Base-by-base conservation (phyloP, 1,284 basidiomycete species). In the Meira miltonrushii region DNA sequence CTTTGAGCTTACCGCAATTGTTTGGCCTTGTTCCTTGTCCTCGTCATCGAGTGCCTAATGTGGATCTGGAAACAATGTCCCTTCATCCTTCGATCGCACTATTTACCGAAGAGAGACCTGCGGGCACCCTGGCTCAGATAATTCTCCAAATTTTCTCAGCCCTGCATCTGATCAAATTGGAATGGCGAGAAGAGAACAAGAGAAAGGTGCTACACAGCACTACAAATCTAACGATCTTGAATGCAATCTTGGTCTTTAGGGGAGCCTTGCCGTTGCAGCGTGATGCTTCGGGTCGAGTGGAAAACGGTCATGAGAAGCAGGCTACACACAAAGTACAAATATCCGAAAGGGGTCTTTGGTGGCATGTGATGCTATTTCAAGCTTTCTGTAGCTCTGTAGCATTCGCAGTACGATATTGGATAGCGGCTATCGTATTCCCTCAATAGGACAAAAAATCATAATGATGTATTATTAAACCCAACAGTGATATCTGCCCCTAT, bases 1-100 rank as follows among this genome's bases (percentile, higher is more conserved):
- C 96, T 44, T 82, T 97, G 40, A 95, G 92, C 21, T 90, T 88
- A 68, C 95, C 95, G 2, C 95, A 99, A 77, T 81, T 99, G 1
- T 97, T 97, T 74, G 89, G 90, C 1, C 79, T 99, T 9, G 89
- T 98, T 7, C 88, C 89, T 0, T 96, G 92, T 73, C 95, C 95
- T 1, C 82, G 95, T 46, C 95, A 98, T 80, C 85, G 95, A 33
- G 83, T 99, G 13, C 95, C 95, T 55, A 84, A 85, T 37, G 65
- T 64, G n/a, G 21, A 69, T 52, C 39, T 48, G 0, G 23, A 37
- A 11, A 59, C 60, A 17, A 54, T 59, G 17, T 43, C 53, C 12
- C 54, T 72, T 4, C 66, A 69, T 40, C 71, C 71, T 33, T 69
- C 67, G 5, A 56, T 68, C 2, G 68, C 66, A n/a, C 60, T 62